Percentiles rank a stretch among this genome's conserved stretches.
Conservation (phyloP, 1,284 basidiomycete genomes). For the Xerocomus minutiporus region DNA sequence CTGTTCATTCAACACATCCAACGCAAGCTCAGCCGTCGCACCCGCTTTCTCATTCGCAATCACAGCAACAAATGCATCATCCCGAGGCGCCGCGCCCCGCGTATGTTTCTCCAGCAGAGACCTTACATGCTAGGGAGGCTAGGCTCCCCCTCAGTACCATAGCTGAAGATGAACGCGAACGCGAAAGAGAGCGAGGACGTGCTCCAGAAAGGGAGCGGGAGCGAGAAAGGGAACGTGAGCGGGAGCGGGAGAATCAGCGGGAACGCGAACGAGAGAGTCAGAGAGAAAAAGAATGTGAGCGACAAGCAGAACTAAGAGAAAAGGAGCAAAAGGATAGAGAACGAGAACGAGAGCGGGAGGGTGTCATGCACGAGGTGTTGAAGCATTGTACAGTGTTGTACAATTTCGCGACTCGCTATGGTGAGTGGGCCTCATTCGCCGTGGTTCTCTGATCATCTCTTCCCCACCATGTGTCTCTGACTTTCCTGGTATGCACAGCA, state of each 20-base stretch:
- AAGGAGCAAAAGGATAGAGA: constrained; percentile 24
- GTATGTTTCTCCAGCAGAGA: constrained; percentile 30
- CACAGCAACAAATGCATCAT: constrained; percentile 28
- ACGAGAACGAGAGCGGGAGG: constrained; percentile 27
- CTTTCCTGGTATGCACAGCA: constrained; percentile 31
- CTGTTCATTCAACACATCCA: constrained; percentile 18
- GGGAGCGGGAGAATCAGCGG: constrained; percentile 32
- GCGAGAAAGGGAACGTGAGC: constrained; percentile 23
- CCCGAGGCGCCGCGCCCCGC: constrained; percentile 22
- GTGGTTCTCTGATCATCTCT: background rate
- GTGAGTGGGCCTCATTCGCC: constrained; percentile 34
- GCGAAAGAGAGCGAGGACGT: constrained; percentile 18
- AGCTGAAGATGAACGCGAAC: constrained; percentile 20
- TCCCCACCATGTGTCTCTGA: background rate
- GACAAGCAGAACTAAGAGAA: constrained; percentile 21
- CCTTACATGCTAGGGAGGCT: constrained; percentile 24
- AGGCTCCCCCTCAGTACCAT: constrained; percentile 14
- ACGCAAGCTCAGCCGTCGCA: constrained; percentile 18
- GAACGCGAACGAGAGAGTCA: constrained; percentile 26
- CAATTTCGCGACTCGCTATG: constrained; percentile 60
- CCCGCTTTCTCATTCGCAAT: constrained; percentile 22
- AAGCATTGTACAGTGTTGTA: constrained; percentile 58
- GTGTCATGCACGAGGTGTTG: constrained; percentile 45
- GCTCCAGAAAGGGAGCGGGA: constrained; percentile 24
- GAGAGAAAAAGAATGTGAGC: constrained; percentile 24